Percentiles rank a stretch among this genome's conserved stretches.
phyloP scores from a whole-genome alignment of 1,139 yeast genomes.

The Protomyces inundatus region DNA sequence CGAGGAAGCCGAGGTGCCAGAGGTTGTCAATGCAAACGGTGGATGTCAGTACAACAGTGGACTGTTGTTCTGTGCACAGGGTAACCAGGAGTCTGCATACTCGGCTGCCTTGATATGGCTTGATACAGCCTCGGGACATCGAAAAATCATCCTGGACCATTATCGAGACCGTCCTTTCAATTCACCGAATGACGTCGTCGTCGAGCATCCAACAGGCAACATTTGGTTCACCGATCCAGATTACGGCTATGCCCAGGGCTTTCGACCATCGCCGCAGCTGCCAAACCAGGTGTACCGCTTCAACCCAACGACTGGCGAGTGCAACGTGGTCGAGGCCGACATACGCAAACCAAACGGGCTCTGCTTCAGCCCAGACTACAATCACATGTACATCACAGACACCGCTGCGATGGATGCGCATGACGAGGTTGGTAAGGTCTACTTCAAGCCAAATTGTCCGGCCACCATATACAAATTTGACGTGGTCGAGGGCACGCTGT shows the following conservation, averaged over 20 bases:
- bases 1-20: conserved; percentile 7
- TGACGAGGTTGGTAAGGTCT: conserved; percentile 26
- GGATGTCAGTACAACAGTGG: conserved; percentile 27
- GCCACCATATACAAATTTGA: conserved; percentile 29
- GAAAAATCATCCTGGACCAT: conserved; percentile 24
- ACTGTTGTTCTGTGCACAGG: conserved; percentile 30
- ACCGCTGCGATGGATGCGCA: conserved; percentile 30
- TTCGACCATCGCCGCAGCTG: conserved; percentile 28
- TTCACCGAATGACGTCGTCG: conserved; percentile 30
- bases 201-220: conserved; percentile 29
- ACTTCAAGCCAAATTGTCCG: conserved; percentile 13
- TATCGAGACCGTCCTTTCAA: conserved; percentile 29
- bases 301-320: conserved; percentile 21
- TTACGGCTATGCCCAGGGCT: conserved; percentile 30
- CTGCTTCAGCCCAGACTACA: conserved; percentile 31
- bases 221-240: conserved; percentile 32
- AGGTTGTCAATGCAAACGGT: conserved; percentile 29
- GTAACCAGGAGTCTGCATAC: neutral
- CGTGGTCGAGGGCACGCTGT: conserved; percentile 6
- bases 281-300: conserved; percentile 29
- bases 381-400: conserved; percentile 29
- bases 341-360: conserved; percentile 29
- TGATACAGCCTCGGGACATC: conserved; percentile 24
- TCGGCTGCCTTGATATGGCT: conserved; percentile 22
- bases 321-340: conserved; percentile 27